These are phyloP conservation scores for Stygiomarasmius scandens DNA, from an alignment of 1,284 basidiomycete genomes.

Conservation along the genomic window DNA sequence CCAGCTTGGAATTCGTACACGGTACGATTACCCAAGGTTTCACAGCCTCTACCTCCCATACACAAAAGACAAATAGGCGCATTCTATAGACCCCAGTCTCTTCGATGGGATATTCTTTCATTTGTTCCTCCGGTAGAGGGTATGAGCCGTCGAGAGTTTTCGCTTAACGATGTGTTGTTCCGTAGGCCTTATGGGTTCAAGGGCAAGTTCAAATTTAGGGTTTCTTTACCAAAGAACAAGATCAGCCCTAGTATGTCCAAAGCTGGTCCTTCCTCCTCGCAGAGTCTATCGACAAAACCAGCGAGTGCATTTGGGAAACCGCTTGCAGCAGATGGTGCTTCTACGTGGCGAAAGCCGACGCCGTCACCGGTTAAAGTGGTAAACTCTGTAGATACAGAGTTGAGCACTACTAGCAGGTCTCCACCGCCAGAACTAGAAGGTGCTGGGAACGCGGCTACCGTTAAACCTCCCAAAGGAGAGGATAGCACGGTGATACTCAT, in stretches of 20 bases:
- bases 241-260: slow-evolving; percentile 32
- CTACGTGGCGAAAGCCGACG: slow-evolving; percentile 57
- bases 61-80: slow-evolving; percentile 47
- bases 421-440: slow-evolving; percentile 54
- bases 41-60: slow-evolving; percentile 44
- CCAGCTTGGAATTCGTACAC: slow-evolving; percentile 56
- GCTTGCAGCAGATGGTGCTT: slow-evolving; percentile 49
- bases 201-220: slow-evolving; percentile 51
- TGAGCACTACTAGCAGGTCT: slow-evolving; percentile 60
- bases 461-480: slow-evolving; percentile 23
- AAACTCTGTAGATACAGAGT: slow-evolving; percentile 20
- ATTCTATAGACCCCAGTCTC: slow-evolving; percentile 41
- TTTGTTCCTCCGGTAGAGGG: slow-evolving; percentile 77
- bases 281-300: slow-evolving; percentile 26
- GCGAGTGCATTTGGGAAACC: slow-evolving; percentile 51
- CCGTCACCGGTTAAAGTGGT: slow-evolving; percentile 23
- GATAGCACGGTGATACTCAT: slow-evolving; percentile 21
- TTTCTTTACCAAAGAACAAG: slow-evolving; percentile 52
- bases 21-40: slow-evolving; percentile 61
- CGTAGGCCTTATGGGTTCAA: slow-evolving; percentile 45
- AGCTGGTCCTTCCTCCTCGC: slow-evolving; percentile 48
- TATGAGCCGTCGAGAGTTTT: slow-evolving; percentile 63
- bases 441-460: background rate
- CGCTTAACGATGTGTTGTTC: slow-evolving; percentile 74
- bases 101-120: slow-evolving; percentile 70